Evolutionary conservation across 306 rosid genomes (phyloP), one percentile per base, ranked within the genome.

Genomic region (Spatholobus suberectus): DNA sequence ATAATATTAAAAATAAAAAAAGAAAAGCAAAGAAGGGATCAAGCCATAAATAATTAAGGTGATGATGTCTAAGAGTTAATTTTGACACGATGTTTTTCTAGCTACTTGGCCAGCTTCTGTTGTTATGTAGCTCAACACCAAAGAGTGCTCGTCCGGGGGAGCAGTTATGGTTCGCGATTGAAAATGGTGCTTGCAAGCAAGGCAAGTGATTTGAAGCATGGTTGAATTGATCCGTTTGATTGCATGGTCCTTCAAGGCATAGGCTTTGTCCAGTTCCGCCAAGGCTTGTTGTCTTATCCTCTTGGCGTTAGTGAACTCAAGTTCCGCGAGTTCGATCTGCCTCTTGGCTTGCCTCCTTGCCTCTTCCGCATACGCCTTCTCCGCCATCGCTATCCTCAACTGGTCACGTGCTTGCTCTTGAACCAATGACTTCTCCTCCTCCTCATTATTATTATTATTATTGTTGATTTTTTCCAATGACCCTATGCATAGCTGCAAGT

Each of bases 181-280:
- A 79, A 92, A 90, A 1, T 88, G 91, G 73, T 89, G 91, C 73
- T 89, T 93, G 75, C 99, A 96, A 74, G 94, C 81, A 10, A 89
- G 98, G 71, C 99, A 94, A 20, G 99, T 96, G 88, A 96, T 88
- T 76, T 93, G 98, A 26, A 94, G 94, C 83, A 96, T 75, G 7
- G 95, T 91, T 1, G 98, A 96, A 76, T 89, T 91, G 41, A 96
- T 86, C 75, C 88, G 91, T 46, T 91, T 92, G 51, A 89, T 79
- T n/a, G 97, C 99, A 41, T 88, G 92, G 32, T 89, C 90, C 77
- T 94, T 94, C 29, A 96, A 76, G 12, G 91, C 88, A 10, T 81
- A 91, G 1, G 99, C 99, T 80, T 83, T 93, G 72, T 94, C 95
- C 1, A 94, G 79, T 80, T 96, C 98, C 3, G 78, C 80, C 17